Evolutionary conservation across 2,329 filamentous ascomycete species (phyloP), one percentile per base, ranked within the genome.

Genomic region (Penicillium sp.): DNA sequence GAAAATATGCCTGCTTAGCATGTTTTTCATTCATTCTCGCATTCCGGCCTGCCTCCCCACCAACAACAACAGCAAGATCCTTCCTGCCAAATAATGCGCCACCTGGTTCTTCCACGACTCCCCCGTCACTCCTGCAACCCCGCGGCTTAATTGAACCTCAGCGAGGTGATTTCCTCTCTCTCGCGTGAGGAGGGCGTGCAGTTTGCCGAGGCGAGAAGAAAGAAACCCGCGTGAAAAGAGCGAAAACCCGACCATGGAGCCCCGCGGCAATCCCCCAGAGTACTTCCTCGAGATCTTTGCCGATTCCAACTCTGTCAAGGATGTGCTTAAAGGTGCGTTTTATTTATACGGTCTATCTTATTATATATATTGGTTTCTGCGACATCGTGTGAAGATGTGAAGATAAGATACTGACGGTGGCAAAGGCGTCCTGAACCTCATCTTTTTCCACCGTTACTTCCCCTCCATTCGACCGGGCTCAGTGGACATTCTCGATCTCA

Each of bases 371-470:
- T 14, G n/a, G n/a, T n/a, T 26, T 20, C 3, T 20, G 3, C 18
- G 11, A 2, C 40, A 20, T 21, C 16, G 40, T 42, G n/a, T 42
- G 28, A 9, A 5, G 28, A 5, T 2, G 6, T 23, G 24, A 47
- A 18, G 43, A 24, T 9, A 33, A 14, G 30, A 24, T 8, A 43
- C 5, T 12, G 50, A n/a, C 40, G 47, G 20, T 26, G 21, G 54
- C 21, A 42, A 66, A 96, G 93, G 89, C 62, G 89, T 97, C 71
- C 83, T 97, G 50, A 92, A 97, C 74, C 95, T 92, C 51, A 97
- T 97, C 73, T 99, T 97, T 84, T 97, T 97, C 82, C 92, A 97
- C 78, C 89, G 94, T 68, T 96, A 93, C 83, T 97, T 97, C 80
- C 91, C 91, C 57, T 87, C 90, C 58, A 83, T 97, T 65, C 80